These are phyloP conservation scores for Saitoella complicata DNA, from an alignment of 805 yeast genomes.

Conservation along the genomic window DNA sequence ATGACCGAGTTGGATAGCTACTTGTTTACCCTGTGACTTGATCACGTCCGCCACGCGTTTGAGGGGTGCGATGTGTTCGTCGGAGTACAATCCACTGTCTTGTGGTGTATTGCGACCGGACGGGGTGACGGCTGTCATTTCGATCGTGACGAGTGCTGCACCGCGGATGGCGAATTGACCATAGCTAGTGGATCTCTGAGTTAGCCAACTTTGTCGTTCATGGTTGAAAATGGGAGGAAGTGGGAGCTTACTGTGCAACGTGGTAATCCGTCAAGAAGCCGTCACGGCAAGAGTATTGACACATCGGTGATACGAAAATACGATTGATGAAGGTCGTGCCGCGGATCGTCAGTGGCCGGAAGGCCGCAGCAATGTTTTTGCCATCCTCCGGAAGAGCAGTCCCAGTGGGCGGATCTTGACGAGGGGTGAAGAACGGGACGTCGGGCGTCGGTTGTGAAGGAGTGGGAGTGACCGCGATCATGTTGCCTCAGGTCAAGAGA, in stretches of 20 bases:
- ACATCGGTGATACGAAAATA: conserved; percentile 42
- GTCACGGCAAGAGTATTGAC: conserved; percentile 32
- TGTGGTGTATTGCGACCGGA: conserved; percentile 29
- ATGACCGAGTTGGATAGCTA: conserved; percentile 41
- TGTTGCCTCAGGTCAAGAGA: too few species aligned
- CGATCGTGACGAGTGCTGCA: conserved; percentile 33
- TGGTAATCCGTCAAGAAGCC: conserved; percentile 34
- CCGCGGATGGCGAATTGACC: conserved; percentile 33
- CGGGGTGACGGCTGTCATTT: conserved; percentile 29
- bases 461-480: too few species aligned
- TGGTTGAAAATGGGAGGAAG: too few species aligned
- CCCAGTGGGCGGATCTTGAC: conserved; percentile 24
- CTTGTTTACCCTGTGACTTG: conserved; percentile 26
- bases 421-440: conserved; percentile 18
- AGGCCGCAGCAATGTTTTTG: conserved; percentile 24
- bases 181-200: too few species aligned
- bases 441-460: background rate
- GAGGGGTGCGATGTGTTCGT: conserved; percentile 31
- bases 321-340: conserved; percentile 32
- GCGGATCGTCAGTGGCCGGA: conserved; percentile 29
- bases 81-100: conserved; percentile 36
- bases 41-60: conserved; percentile 27
- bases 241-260: conserved; percentile 21
- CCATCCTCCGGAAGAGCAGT: conserved; percentile 16
- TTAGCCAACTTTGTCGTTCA: too few species aligned